Base-by-base conservation (phyloP, 768 basidiomycete genomes). In the Termitomyces sp. region DNA sequence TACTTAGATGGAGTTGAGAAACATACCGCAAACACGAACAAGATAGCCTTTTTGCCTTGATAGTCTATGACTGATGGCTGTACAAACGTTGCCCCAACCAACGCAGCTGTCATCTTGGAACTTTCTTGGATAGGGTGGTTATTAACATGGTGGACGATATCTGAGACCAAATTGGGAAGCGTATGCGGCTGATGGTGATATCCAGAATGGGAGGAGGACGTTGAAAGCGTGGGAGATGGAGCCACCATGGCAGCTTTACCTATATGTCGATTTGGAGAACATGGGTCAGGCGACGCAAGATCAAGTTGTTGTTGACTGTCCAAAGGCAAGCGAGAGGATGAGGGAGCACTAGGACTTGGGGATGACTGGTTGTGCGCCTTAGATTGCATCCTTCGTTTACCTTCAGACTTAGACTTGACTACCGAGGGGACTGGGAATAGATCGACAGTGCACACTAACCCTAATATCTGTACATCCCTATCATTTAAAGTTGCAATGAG, bases 361-460 rank as follows among this genome's bases (percentile, higher is more conserved):
- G 20, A 41, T 41, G 27, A 24, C 16, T 18, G 69, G 58, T 31
- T 58, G 47, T 62, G 27, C 22, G 37, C 37, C 51, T n/a, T 37
- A 20, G 51, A 39, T 37, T 60, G 32, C 56, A 53, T 24, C 43
- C 39, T 36, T 20, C 32, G 56, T 55, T 50, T 56, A 41, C 50
- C 26, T 54, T 57, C 44, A 29, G 27, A 29, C 42, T 32, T 55
- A 22, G 44, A 46, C 47, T 53, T 53, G 29, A 39, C 46, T 37
- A 47, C 48, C 42, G 9, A 53, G 12, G 78, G 75, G 8, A 88
- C 80, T 4, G 85, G 86, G 60, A 88, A 89, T 18, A 92, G 75
- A 70, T 92, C 90, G 41, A 88, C 87, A 3, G 85, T 88, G 69
- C 90, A 91, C 16, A 92, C 67, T 13, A 90, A 75, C 2, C 90